Percentiles rank a stretch among this genome's conserved stretches.
Conservation (phyloP, 1,139 yeast genomes). For the Debaryomycetaceae sp. region DNA sequence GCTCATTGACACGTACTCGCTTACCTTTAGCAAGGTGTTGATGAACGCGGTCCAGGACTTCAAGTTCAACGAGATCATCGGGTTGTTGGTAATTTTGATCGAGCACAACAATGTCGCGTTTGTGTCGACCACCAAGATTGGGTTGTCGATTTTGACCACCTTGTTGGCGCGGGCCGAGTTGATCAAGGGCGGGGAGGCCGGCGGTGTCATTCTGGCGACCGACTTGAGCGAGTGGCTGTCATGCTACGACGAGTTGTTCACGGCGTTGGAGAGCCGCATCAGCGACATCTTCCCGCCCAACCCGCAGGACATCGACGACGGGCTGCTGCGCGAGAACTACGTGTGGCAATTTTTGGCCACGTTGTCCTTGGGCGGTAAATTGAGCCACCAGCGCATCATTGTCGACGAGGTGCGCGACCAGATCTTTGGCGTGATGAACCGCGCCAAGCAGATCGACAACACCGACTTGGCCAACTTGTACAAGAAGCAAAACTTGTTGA, state of each 20-base stretch:
- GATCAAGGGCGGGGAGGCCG: conserved; percentile 86
- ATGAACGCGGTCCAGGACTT: conserved; percentile 85
- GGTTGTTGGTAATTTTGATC: conserved; percentile 70
- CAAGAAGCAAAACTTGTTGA: conserved; percentile 62
- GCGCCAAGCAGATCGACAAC: conserved; percentile 66
- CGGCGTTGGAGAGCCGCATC: conserved; percentile 74
- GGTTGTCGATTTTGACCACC: conserved; percentile 82
- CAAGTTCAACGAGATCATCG: conserved; percentile 75
- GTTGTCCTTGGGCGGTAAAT: conserved; percentile 84
- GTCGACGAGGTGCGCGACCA: conserved; percentile 94
- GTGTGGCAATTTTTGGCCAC: conserved; percentile 98
- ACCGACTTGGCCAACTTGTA: conserved; percentile 51
- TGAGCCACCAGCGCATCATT: conserved; percentile 89
- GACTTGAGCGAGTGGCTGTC: conserved; percentile 71
- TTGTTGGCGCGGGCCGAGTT: conserved; percentile 89
- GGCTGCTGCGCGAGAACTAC: conserved; percentile 56
- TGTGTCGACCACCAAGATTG: conserved; percentile 78
- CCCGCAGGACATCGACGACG: conserved; percentile 55
- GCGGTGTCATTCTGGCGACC: conserved; percentile 49
- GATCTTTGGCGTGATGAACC: conserved; percentile 82
- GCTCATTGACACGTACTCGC: conserved; percentile 75
- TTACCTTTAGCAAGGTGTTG: conserved; percentile 79
- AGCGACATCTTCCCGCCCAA: conserved; percentile 80
- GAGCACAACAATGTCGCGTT: conserved; percentile 70
- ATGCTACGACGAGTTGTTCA: conserved; percentile 79